Percentiles rank a stretch among this genome's conserved stretches.
These are phyloP conservation scores for Euphorbia celastroides DNA, from an alignment of 441 rosid genomes.

Conservation along the genomic window DNA sequence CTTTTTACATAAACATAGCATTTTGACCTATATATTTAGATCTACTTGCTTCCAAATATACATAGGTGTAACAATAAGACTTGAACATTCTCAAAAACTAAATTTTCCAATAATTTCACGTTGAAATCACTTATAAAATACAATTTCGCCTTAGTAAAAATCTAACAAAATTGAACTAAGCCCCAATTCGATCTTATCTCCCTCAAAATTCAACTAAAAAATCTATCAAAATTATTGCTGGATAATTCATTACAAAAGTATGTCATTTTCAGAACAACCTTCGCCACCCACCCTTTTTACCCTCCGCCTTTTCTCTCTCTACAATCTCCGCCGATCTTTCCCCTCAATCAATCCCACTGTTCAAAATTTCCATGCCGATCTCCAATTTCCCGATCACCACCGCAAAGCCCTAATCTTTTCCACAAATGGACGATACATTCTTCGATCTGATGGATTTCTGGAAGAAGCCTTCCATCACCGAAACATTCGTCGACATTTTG, in stretches of 20 bases:
- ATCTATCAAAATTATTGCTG: background rate
- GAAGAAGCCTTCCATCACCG: constrained; percentile 63
- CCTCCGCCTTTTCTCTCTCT: background rate
- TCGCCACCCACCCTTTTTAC: background rate
- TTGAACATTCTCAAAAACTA: no score
- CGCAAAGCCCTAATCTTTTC: constrained; percentile 6
- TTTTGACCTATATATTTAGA: no score
- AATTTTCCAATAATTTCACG: no score
- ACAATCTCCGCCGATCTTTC: constrained; percentile 12
- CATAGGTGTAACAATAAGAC: no score
- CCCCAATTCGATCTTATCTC: no score
- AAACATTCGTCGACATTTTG: constrained; percentile 92
- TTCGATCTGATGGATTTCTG: constrained; percentile 59
- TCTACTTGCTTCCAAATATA: no score
- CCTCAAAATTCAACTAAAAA: background rate
- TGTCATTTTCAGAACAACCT: background rate
- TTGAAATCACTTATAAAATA: no score
- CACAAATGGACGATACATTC: constrained; percentile 57
- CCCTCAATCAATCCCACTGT: background rate
- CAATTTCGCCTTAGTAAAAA: no score
- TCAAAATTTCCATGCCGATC: constrained; percentile 24
- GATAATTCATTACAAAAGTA: background rate
- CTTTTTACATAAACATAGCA: no score
- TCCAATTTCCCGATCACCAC: constrained; percentile 2
- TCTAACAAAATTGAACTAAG: no score